phyloP scores from a whole-genome alignment of 208 protist genomes.

The Acanthamoeba lenticulata region DNA sequence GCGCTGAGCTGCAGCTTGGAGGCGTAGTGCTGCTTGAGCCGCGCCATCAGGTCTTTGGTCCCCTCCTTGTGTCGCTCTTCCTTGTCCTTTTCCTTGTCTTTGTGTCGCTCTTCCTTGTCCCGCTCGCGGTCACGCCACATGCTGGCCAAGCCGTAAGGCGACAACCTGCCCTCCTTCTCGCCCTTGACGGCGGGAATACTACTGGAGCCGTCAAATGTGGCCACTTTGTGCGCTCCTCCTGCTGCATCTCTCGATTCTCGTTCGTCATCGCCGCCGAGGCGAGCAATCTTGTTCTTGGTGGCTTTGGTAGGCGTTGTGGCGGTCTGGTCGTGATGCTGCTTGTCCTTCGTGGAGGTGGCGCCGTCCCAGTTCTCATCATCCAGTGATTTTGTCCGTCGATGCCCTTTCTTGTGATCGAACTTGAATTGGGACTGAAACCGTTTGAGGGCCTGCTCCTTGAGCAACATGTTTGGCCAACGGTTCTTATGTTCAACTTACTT shows the following conservation, averaged over 20 bases:
- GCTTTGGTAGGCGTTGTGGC: too few species aligned
- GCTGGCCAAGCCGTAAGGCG: neutral
- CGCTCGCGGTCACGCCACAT: neutral
- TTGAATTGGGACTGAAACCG: constrained; percentile 1
- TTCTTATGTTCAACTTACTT: too few species aligned
- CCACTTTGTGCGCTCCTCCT: neutral
- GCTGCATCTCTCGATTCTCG: too few species aligned
- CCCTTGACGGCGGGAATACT: neutral
- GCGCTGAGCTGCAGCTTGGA: neutral
- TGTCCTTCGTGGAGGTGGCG: neutral
- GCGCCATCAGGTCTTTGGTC: neutral
- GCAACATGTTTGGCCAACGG: too few species aligned
- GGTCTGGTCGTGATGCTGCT: neutral
- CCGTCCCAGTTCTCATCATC: neutral
- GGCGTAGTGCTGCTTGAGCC: constrained; percentile 38
- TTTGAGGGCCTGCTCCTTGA: constrained; percentile 2
- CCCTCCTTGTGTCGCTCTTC: neutral
- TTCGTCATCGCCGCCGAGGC: too few species aligned
- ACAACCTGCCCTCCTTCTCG: neutral
- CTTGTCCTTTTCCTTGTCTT: neutral
- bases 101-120: neutral
- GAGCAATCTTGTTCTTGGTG: neutral
- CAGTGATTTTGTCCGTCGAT: constrained; percentile 18
- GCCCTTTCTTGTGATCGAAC: neutral
- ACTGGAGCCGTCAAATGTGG: too few species aligned